Evolutionary conservation across 495 filamentous ascomycete genomes (phyloP), one percentile per base, ranked within the genome.

Genomic region (Staphylotrichum longicolle): DNA sequence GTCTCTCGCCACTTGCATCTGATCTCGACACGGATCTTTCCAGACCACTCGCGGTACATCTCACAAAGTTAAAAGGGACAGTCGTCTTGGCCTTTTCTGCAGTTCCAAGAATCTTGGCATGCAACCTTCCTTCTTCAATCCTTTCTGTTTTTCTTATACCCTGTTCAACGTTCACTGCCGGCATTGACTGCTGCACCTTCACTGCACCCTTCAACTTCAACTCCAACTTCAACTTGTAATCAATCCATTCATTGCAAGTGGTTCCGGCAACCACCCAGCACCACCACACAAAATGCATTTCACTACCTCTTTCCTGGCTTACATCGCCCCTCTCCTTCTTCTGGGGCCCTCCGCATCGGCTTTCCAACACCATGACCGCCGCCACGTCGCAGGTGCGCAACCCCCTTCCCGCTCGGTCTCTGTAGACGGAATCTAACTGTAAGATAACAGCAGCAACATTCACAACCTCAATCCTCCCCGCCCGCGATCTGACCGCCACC

Each of bases 141-240:
- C 20, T 27, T 27, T 44, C 9, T 30, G 20, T 1, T 35, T 45
- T n/a, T 0, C 20, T 7, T 45, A 6, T 40, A 45, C 9, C 10
- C 4, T 34, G 34, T 5, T 54, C 52, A 54, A 54, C 27, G 41
- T 3, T 14, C 32, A 52, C 37, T 4, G 20, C 52, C 50, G 45
- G 53, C 40, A 56, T 56, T 56, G 53, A 56, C 53, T 44, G 53
- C 53, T 56, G 53, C 53, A 33, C 41, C 9, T 56, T 56, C 53
- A 4, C 11, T 56, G 35, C 30, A 14, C 1, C 15, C 27, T 3
- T n/a, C 11, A 9, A 37, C 7, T 39, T 35, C 4, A 5, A 30
- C 27, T 5, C 20, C 20, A 27, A 27, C 20, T 27, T 27, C 20
- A 27, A 47, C 7, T 37, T 54, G 14, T 14, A 33, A 1, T 11